A percentile compares a stretch with the other conserved stretches of the same genome.
Conservation (phyloP, 495 filamentous ascomycete species). For the Trichoderma reesei region DNA sequence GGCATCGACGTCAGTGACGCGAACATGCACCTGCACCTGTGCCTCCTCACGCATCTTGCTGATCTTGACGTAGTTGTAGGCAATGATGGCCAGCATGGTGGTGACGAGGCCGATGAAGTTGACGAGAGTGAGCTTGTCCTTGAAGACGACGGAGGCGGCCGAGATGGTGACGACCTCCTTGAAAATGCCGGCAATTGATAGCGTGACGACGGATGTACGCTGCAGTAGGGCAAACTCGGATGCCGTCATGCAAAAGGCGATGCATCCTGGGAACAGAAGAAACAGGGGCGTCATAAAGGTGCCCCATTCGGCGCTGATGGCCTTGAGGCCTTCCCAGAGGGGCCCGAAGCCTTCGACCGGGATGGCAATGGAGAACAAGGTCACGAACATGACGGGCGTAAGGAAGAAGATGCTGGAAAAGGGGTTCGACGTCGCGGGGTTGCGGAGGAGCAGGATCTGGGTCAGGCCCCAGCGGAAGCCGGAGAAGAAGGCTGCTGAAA, state of each 20-base stretch:
- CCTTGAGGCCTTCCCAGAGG: slow-evolving; percentile 51
- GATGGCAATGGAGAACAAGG: slow-evolving; percentile 68
- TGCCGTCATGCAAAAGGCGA: slow-evolving; percentile 94
- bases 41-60: slow-evolving; percentile 74
- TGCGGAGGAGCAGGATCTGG: slow-evolving; percentile 87
- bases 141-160: slow-evolving; percentile 78
- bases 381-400: slow-evolving; percentile 89
- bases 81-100: slow-evolving; percentile 74
- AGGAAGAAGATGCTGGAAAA: slow-evolving; percentile 97
- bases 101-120: slow-evolving; percentile 83
- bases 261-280: slow-evolving; percentile 77
- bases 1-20: slow-evolving; percentile 13
- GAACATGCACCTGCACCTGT: slow-evolving; percentile 31
- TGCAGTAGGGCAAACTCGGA: slow-evolving; percentile 93
- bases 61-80: slow-evolving; percentile 95
- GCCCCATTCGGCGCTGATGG: slow-evolving; percentile 60
- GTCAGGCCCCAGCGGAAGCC: slow-evolving; percentile 97
- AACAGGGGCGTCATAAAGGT: slow-evolving; percentile 43
- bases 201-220: slow-evolving; percentile 89
- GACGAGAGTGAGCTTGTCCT: slow-evolving; percentile 79
- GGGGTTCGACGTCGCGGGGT: slow-evolving; percentile 92
- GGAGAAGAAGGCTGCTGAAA: slow-evolving; percentile 85
- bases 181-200: slow-evolving; percentile 96
- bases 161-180: slow-evolving; percentile 97
- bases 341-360: slow-evolving; percentile 71